phyloP scores from a whole-genome alignment of 306 rosid species.

The Acacia melanoxylon region DNA sequence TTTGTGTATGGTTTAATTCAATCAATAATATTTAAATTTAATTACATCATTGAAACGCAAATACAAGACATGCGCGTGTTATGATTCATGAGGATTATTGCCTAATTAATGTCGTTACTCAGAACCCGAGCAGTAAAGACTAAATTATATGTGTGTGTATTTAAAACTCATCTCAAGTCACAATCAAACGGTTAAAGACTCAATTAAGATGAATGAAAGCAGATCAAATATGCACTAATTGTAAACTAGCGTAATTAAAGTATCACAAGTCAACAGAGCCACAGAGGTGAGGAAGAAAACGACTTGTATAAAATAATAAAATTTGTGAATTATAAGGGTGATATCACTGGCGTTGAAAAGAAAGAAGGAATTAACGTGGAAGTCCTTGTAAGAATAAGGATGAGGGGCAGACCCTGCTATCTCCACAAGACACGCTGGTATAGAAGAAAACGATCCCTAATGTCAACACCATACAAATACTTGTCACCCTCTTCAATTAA shows the following conservation, averaged over 20 bases:
- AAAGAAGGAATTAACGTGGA: neutral
- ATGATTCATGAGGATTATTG: neutral
- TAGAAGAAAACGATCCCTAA: slow-evolving; percentile 13
- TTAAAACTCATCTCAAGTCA: neutral
- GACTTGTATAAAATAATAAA: neutral
- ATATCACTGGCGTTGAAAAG: neutral
- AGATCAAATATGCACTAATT: neutral
- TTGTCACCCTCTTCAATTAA: slow-evolving; percentile 23
- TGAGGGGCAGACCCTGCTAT: slow-evolving; percentile 24
- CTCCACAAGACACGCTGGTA: slow-evolving; percentile 28
- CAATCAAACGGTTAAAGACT: neutral
- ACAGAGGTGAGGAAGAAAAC: neutral
- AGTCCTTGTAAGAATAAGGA: slow-evolving; percentile 25
- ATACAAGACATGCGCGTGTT: too few species aligned
- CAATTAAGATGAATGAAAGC: neutral
- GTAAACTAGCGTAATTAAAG: neutral
- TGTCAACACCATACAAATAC: slow-evolving; percentile 32
- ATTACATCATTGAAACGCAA: neutral
- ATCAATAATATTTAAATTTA: neutral
- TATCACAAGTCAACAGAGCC: neutral
- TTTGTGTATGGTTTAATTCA: neutral
- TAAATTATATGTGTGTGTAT: neutral
- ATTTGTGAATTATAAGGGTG: neutral
- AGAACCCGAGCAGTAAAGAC: neutral
- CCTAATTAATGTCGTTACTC: neutral